Percentiles rank a stretch among this genome's conserved stretches.
Conservation (phyloP, 805 yeast genomes). For the Suhomyces vadensis region DNA sequence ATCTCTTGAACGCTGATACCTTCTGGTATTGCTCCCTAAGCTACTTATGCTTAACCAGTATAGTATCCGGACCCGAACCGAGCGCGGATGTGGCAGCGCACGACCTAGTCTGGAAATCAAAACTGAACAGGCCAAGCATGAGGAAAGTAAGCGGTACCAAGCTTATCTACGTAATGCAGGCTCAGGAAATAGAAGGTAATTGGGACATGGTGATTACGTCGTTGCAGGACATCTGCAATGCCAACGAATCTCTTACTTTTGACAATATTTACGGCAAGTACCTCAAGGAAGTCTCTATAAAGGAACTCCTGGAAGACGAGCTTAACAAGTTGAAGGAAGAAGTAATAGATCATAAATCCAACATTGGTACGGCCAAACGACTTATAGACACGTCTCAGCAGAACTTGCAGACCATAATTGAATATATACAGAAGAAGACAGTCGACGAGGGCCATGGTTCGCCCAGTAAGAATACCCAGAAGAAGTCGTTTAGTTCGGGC, state of each 20-base stretch:
- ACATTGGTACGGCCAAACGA: slow-evolving; percentile 51
- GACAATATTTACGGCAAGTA: slow-evolving; percentile 39
- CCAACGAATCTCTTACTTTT: slow-evolving; percentile 55
- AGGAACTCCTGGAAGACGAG: slow-evolving; percentile 38
- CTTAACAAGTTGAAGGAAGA: slow-evolving; percentile 41
- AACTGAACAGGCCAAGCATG: neutral
- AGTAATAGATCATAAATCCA: slow-evolving; percentile 54
- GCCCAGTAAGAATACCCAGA: slow-evolving; percentile 9
- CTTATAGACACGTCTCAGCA: slow-evolving; percentile 40
- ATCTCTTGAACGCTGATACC: too few relatives aligned
- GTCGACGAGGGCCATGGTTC: slow-evolving; percentile 10
- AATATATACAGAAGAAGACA: slow-evolving; percentile 23
- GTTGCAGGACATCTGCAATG: slow-evolving; percentile 65
- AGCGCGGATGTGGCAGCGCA: slow-evolving; percentile 2
- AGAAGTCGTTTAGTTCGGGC: slow-evolving; percentile 7
- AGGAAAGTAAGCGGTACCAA: neutral
- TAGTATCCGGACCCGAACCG: too few relatives aligned
- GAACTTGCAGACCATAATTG: slow-evolving; percentile 50
- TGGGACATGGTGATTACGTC: slow-evolving; percentile 72
- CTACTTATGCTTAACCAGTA: too few relatives aligned
- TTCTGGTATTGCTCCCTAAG: too few relatives aligned
- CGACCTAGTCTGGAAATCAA: neutral
- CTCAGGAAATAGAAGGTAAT: slow-evolving; percentile 49
- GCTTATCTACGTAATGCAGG: slow-evolving; percentile 13
- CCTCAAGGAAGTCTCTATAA: slow-evolving; percentile 23